Evolutionary conservation across 2,329 filamentous ascomycete genomes (phyloP).

Genomic region (Ophiostoma populinum): DNA sequence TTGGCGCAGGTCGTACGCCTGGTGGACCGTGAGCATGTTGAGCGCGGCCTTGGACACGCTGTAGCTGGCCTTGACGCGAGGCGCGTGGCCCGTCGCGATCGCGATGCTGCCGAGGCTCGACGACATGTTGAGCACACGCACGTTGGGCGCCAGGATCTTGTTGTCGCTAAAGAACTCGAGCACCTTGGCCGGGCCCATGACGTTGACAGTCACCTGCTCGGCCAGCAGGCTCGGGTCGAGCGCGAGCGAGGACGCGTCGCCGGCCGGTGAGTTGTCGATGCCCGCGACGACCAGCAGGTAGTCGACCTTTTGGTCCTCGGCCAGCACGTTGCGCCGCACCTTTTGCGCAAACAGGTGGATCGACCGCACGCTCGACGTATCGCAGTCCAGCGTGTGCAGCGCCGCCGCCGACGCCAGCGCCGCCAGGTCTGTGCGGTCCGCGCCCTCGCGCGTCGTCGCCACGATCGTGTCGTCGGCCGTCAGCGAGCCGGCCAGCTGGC

Average conservation of each 20-base stretch:
- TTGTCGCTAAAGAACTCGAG: slow-evolving; percentile 20
- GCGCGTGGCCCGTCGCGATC: slow-evolving; percentile 14
- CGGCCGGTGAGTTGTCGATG: slow-evolving; percentile 19
- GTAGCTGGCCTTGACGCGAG: slow-evolving; percentile 18
- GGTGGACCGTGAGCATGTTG: slow-evolving; percentile 19
- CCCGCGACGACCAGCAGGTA: slow-evolving; percentile 17
- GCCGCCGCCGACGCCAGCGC: slow-evolving; percentile 10
- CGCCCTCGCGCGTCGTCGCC: slow-evolving; percentile 13
- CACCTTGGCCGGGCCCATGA: slow-evolving; percentile 28
- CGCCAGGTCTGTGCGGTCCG: slow-evolving; percentile 15
- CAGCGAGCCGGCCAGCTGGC: slow-evolving; percentile 15
- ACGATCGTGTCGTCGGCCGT: slow-evolving; percentile 15
- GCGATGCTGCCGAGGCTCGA: slow-evolving; percentile 22
- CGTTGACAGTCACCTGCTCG: slow-evolving; percentile 26
- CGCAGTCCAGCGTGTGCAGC: slow-evolving; percentile 16
- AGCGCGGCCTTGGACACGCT: slow-evolving; percentile 18
- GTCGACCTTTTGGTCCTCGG: slow-evolving; percentile 19
- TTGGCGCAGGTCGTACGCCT: slow-evolving; percentile 12
- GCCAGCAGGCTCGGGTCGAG: slow-evolving; percentile 20
- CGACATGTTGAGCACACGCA: slow-evolving; percentile 24
- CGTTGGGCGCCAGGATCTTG: slow-evolving; percentile 13
- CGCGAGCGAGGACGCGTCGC: slow-evolving; percentile 21
- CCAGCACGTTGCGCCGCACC: slow-evolving; percentile 13
- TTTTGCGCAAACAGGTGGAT: slow-evolving; percentile 14
- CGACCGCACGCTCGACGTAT: slow-evolving; percentile 18